Conservation (phyloP, 352 stramenopile genomes). For the Globisporangium perplexum region DNA sequence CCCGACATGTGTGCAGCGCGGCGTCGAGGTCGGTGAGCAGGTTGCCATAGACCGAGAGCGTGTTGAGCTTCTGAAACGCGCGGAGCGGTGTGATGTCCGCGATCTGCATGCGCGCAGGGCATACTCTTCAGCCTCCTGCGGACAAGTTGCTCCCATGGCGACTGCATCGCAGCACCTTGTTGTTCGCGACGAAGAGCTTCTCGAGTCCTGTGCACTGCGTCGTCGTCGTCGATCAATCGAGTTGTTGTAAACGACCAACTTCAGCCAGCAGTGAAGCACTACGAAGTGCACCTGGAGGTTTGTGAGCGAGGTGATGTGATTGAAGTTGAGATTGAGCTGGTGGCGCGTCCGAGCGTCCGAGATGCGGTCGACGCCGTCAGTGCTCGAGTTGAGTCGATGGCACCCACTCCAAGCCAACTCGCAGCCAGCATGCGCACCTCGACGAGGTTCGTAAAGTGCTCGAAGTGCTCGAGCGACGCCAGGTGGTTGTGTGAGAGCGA, state of each 20-base stretch:
- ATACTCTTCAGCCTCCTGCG: background rate
- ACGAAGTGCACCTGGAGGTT: constrained; percentile 23
- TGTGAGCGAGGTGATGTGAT: constrained; percentile 43
- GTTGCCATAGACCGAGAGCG: constrained; percentile 61
- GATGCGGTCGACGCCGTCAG: background rate
- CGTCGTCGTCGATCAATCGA: background rate
- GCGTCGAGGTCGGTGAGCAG: constrained; percentile 36
- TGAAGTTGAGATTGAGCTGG: constrained; percentile 72
- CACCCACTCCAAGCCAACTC: background rate
- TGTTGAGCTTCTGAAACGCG: constrained; percentile 42
- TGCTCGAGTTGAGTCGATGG: background rate
- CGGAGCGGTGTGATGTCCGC: constrained; percentile 39
- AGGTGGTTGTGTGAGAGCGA: constrained; percentile 79
- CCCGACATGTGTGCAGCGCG: constrained; percentile 41
- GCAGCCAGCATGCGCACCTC: constrained; percentile 33
- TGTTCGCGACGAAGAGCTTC: constrained; percentile 62
- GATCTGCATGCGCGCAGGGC: constrained; percentile 18
- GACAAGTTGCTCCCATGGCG: background rate
- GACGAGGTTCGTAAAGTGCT: constrained; percentile 65
- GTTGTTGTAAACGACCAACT: background rate
- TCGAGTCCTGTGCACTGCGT: constrained; percentile 42
- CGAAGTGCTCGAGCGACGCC: constrained; percentile 48
- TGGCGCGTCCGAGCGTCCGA: background rate
- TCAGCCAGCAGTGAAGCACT: background rate
- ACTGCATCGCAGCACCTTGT: constrained; percentile 22